Evolutionary conservation across 768 basidiomycete species (phyloP), one percentile per base, ranked within the genome.

Genomic region (Phaeotremella fagi): DNA sequence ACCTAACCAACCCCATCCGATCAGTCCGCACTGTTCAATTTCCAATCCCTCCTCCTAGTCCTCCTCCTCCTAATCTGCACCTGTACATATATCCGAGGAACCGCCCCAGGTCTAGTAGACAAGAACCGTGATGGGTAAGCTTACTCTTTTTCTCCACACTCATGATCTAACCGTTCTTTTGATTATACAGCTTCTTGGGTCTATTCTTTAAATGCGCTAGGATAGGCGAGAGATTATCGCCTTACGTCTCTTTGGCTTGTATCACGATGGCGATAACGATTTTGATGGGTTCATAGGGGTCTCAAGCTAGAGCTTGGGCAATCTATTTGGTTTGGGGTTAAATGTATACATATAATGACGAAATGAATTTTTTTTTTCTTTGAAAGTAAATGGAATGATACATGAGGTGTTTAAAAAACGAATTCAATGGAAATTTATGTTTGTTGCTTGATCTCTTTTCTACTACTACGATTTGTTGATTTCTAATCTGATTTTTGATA

Each of bases 1-100:
- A n/a, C n/a, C n/a, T n/a, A n/a, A n/a, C n/a, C n/a, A n/a, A n/a
- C n/a, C n/a, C n/a, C n/a, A n/a, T n/a, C n/a, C n/a, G n/a, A 16
- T 2, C 70, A 87, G 85, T 92, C 94, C 25, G 95, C 95, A 1
- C 81, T 99, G 22, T 97, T 98, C 84, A 94, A 97, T 77, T 99
- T 99, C 72, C 86, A 94, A 75, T 90, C 92, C 0, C 81, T 99
- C 18, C 81, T 99, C 18, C 84, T 94, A 68, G 90, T 94, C 72
- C 85, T 97, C 60, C 82, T 98, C 7, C 81, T 99, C 45, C 80
- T 88, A 73, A 90, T 97, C 55, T 99, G 95, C 78, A 98, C 95
- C 53, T 97, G 89, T 78, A 91, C 94, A 3, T 99, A 98, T 75
- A 81, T 92, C 14, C 84, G 95, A 41, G 85, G 88, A 0, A 85